Evolutionary conservation across 2,329 filamentous ascomycete genomes (phyloP).

Genomic region (Aureobasidium sp.): DNA sequence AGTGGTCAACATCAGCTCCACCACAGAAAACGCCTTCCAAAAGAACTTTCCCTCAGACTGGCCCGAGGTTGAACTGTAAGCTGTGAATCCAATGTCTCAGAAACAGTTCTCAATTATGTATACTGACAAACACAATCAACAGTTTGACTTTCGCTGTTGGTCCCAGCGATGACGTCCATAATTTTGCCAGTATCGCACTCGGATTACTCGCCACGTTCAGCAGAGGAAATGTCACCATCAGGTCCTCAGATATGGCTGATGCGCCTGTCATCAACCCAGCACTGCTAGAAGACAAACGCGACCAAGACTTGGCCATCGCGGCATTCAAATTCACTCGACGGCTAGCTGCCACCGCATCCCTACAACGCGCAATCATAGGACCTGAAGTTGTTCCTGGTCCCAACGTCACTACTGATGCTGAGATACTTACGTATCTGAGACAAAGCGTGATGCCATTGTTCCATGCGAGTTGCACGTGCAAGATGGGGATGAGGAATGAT

Average conservation of each 20-base stretch:
- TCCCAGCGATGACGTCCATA: constrained; percentile 22
- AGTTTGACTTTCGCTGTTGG: background rate
- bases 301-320: constrained; percentile 28
- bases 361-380: background rate
- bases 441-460: background rate
- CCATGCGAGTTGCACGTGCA: background rate
- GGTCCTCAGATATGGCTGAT: constrained; percentile 22
- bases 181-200: constrained; percentile 28
- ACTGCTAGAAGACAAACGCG: constrained; percentile 29
- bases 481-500: constrained; percentile 11
- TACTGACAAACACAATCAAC: background rate
- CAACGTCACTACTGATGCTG: background rate
- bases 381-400: background rate
- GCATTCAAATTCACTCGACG: constrained; percentile 21
- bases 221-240: constrained; percentile 30
- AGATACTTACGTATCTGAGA: background rate
- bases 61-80: background rate
- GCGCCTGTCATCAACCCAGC: constrained; percentile 30
- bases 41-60: background rate
- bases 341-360: background rate
- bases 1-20: constrained; percentile 1
- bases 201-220: constrained; percentile 29
- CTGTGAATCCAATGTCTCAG: no score
- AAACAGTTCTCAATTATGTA: no score
- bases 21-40: constrained; percentile 17